A percentile compares a stretch with the other conserved stretches of the same genome.
Conservation (phyloP, 1,284 basidiomycete genomes). For the Tremellales sp. region DNA sequence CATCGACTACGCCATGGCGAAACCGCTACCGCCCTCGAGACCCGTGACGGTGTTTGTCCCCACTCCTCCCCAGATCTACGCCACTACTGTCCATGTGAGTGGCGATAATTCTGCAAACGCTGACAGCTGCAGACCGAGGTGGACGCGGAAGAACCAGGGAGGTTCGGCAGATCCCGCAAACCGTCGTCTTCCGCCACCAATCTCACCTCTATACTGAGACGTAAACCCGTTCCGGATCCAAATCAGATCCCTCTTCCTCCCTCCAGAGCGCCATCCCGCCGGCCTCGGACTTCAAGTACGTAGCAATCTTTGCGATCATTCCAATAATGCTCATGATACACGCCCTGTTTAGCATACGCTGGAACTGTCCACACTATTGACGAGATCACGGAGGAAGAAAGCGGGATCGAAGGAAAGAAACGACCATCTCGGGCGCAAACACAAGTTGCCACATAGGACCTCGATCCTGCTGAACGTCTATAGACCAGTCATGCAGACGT, state of each 20-base stretch:
- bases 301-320: background rate
- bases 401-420: constrained; percentile 18
- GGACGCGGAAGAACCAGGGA: constrained; percentile 11
- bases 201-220: constrained; percentile 1
- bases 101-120: background rate
- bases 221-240: constrained; percentile 9
- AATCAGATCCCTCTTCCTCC: constrained; percentile 18
- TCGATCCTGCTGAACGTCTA: too few species aligned
- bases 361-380: constrained; percentile 37
- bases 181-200: constrained; percentile 1
- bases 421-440: background rate
- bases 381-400: constrained; percentile 39
- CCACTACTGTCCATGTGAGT: constrained; percentile 1
- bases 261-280: constrained; percentile 15
- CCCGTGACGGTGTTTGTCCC: constrained; percentile 14
- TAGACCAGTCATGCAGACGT: too few species aligned
- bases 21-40: constrained; percentile 18
- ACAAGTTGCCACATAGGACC: too few species aligned
- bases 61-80: background rate
- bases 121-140: constrained; percentile 5
- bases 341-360: constrained; percentile 25
- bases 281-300: constrained; percentile 21
- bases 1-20: constrained; percentile 20
- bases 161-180: background rate
- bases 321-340: background rate